These are phyloP conservation scores for Camelina hispida DNA, from an alignment of 345 rosid species.

Conservation along the genomic window DNA sequence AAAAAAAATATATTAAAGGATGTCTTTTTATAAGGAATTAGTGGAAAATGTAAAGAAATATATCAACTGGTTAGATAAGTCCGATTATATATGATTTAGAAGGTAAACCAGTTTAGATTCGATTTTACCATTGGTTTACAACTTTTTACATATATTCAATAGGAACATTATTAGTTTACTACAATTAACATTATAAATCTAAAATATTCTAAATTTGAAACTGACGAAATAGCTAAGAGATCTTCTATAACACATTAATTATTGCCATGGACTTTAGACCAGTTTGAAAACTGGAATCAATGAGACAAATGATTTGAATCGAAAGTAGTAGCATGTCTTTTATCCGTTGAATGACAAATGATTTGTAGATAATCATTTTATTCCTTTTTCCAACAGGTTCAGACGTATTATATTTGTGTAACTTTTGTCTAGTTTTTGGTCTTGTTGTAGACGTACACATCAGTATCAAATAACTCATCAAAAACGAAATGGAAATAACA, in stretches of 20 bases:
- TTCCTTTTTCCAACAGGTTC: neutral
- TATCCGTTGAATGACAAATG: neutral
- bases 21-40: neutral
- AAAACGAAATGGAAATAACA: neutral
- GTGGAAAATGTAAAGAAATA: neutral
- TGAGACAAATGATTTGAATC: neutral
- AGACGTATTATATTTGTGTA: neutral
- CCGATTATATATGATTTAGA: too few relatives aligned
- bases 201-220: too few relatives aligned
- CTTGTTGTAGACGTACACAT: conserved; percentile 17
- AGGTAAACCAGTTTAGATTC: neutral
- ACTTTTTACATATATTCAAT: neutral
- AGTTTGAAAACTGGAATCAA: too few relatives aligned
- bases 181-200: too few relatives aligned
- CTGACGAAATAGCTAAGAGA: too few relatives aligned
- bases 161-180: too few relatives aligned
- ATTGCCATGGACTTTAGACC: too few relatives aligned
- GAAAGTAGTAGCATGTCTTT: neutral
- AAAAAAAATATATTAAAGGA: neutral
- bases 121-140: neutral
- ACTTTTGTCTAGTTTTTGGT: conserved; percentile 5
- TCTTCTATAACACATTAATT: neutral
- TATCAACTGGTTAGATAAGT: too few relatives aligned
- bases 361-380: neutral
- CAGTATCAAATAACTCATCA: neutral